Conservation (phyloP, 495 filamentous ascomycete species). For the Tuber magnatum region DNA sequence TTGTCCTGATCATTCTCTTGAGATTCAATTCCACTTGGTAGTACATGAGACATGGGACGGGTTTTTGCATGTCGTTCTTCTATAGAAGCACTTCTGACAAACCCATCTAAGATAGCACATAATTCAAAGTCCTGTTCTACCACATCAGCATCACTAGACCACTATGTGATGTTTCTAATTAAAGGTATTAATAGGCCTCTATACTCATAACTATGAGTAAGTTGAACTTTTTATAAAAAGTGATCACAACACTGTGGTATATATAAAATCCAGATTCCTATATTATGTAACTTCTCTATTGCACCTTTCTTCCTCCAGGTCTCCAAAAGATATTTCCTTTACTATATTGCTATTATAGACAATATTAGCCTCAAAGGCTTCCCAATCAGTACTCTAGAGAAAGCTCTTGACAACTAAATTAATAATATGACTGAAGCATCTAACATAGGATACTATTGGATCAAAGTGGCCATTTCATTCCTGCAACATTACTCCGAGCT, state of each 20-base stretch:
- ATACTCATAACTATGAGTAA: neutral
- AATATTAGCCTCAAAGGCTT: neutral
- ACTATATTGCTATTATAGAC: neutral
- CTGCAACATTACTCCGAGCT: neutral
- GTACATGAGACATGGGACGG: neutral
- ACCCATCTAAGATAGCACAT: neutral
- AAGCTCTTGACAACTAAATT: slow-evolving; percentile 19
- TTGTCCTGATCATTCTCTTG: neutral
- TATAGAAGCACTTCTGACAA: neutral
- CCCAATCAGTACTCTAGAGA: slow-evolving; percentile 3
- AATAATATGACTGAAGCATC: slow-evolving; percentile 23
- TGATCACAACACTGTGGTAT: neutral
- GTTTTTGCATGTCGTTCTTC: neutral
- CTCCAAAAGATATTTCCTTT: neutral
- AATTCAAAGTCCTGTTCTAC: neutral
- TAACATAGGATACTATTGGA: neutral
- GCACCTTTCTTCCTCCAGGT: slow-evolving; percentile 15
- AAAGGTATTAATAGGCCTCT: neutral
- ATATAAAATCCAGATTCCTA: neutral
- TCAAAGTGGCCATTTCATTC: slow-evolving; percentile 18
- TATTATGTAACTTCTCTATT: slow-evolving; percentile 22
- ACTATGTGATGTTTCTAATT: neutral
- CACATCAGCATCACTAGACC: neutral
- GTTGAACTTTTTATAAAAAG: neutral
- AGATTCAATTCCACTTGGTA: neutral